Base-by-base conservation (phyloP, 257 asterid species). In the Verbascum thapsus region DNA sequence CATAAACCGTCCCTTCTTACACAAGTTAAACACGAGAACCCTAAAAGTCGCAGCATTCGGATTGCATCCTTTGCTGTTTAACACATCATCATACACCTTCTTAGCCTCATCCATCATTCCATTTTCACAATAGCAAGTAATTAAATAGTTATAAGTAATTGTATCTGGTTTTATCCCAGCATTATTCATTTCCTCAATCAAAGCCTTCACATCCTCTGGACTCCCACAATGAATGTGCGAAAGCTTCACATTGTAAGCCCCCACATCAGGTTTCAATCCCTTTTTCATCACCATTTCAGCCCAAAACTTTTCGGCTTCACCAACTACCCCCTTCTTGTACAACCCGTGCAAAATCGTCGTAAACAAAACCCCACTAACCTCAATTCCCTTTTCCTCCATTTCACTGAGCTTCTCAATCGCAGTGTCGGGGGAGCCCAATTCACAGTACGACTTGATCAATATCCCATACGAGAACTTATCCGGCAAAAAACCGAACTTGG, bases 31-130 rank as follows among this genome's bases (percentile, higher is more conserved):
- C 32, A 86, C 67, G 83, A 86, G 55, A 11, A 80, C 85, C 79
- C 94, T 81, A 67, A 74, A 86, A 34, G 97, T 88, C 12, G 89
- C 81, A 0, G 86, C 70, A 71, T 85, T 88, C 2, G 97, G 94
- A 0, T 78, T 67, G 60, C 76, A 74, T 13, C 83, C 81, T 53
- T 81, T 86, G 7, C 26, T 64, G 73, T 72, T 75, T 78, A 83
- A 55, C 57, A 73, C 1, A 40, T 78, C 88, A 40, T 70, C 75
- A 40, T 76, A 91, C 7, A 83, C 91, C 87, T 79, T 66, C 41
- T 71, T 61, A 4, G 96, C 98, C 61, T 86, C 94, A 65, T 86
- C 88, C 72, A 86, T 72, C 90, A 70, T 81, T 35, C 79, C 83
- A 49, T 78, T 86, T 55, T 23, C 42, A 61, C 81, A 79, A 65